These are phyloP conservation scores for Esteya vermicola DNA, from an alignment of 2,329 filamentous ascomycete genomes.

Conservation along the genomic window DNA sequence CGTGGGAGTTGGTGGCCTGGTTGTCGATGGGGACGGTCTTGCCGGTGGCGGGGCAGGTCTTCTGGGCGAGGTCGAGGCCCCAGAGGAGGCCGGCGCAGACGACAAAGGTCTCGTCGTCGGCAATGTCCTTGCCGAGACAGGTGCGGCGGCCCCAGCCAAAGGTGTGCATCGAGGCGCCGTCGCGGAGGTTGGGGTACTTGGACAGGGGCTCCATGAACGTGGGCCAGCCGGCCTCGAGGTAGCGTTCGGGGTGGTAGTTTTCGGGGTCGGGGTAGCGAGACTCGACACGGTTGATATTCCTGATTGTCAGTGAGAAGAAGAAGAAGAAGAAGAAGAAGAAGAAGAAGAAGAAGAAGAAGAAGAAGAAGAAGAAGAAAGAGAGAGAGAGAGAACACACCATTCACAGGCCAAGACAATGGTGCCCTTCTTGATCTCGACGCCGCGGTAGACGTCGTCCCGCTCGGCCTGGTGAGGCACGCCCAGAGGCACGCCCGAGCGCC, in stretches of 20 bases:
- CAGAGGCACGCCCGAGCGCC: slow-evolving; percentile 40
- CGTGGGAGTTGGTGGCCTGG: slow-evolving; percentile 35
- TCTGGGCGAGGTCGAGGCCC: slow-evolving; percentile 29
- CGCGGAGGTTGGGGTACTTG: slow-evolving; percentile 47
- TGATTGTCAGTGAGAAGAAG: slow-evolving; percentile 15
- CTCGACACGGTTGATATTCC: slow-evolving; percentile 43
- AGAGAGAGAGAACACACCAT: no score
- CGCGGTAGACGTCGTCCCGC: slow-evolving; percentile 28
- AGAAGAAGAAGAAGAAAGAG: no score
- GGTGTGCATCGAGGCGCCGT: slow-evolving; percentile 42
- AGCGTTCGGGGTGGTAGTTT: slow-evolving; percentile 46
- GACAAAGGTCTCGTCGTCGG: slow-evolving; percentile 43
- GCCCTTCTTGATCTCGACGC: slow-evolving; percentile 31
- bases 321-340: no score
- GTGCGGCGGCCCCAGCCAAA: slow-evolving; percentile 51
- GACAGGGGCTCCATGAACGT: slow-evolving; percentile 52
- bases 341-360: no score
- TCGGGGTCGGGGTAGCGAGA: slow-evolving; percentile 50
- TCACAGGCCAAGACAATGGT: slow-evolving; percentile 35
- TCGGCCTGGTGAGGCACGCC: slow-evolving; percentile 36
- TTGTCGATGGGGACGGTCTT: slow-evolving; percentile 27
- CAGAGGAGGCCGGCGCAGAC: slow-evolving; percentile 32
- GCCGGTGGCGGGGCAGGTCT: slow-evolving; percentile 27
- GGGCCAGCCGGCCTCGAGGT: slow-evolving; percentile 46
- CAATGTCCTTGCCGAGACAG: slow-evolving; percentile 48